Percentiles rank a stretch among this genome's conserved stretches.
These are phyloP conservation scores for Candida sp. DNA, from an alignment of 1,139 yeast species.

Conservation along the genomic window DNA sequence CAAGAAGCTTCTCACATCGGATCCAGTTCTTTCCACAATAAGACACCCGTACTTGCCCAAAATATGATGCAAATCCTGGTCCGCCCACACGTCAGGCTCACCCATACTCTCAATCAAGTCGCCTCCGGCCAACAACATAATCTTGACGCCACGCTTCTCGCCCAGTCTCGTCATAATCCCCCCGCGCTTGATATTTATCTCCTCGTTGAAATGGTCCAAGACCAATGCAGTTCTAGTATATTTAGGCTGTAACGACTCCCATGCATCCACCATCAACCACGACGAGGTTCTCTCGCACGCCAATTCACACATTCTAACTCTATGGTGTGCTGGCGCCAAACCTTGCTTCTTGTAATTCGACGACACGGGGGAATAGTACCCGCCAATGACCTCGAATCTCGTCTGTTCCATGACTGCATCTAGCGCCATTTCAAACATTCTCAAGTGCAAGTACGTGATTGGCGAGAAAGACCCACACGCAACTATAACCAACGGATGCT, in stretches of 20 bases:
- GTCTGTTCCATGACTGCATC: conserved; percentile 95
- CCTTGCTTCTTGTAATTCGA: conserved; percentile 96
- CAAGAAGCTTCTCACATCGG: conserved; percentile 92
- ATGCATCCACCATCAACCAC: conserved; percentile 99
- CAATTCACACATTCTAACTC: conserved; percentile 97
- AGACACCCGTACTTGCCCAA: conserved; percentile 95
- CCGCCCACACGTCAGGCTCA: conserved; percentile 99
- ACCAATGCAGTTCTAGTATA: conserved; percentile 97
- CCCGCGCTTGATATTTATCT: conserved; percentile 86
- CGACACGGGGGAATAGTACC: conserved; percentile 96
- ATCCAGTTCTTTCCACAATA: conserved; percentile 95
- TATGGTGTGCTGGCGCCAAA: conserved; percentile 82
- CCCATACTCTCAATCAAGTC: conserved; percentile 99
- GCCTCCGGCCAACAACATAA: conserved; percentile 98
- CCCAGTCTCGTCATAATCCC: conserved; percentile 84
- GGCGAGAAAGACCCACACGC: conserved; percentile 99
- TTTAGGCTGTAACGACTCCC: conserved; percentile 94
- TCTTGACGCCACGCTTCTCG: conserved; percentile 82
- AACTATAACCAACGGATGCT: conserved; percentile 89
- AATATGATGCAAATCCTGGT: conserved; percentile 92
- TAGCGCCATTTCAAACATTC: conserved; percentile 99
- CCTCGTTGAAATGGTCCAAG: conserved; percentile 95
- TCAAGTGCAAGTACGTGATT: conserved; percentile 86
- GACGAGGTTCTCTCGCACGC: conserved; percentile 97
- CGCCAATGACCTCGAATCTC: conserved; percentile 94